Percentiles rank a stretch among this genome's conserved stretches.
These are phyloP conservation scores for Lasiodiplodia hormozganensis DNA, from an alignment of 2,329 filamentous ascomycete species.

Conservation along the genomic window DNA sequence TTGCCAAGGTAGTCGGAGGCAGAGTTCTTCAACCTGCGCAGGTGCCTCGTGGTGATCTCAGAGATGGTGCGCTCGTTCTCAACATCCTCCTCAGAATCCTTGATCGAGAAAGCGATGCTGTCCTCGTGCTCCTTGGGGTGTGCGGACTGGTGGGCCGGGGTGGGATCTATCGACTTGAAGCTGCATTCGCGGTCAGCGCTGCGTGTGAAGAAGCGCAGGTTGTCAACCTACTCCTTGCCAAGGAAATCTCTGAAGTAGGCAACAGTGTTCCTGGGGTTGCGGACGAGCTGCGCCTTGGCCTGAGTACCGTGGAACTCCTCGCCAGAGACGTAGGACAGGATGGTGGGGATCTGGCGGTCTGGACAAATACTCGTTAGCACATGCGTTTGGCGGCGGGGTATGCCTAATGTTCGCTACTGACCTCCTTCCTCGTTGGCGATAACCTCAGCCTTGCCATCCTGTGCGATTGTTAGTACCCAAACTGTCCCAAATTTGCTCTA, in stretches of 20 bases:
- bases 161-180: slow-evolving; percentile 96
- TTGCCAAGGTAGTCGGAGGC: slow-evolving; percentile 93
- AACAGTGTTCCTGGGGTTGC: slow-evolving; percentile 91
- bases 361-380: slow-evolving; percentile 30
- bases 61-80: slow-evolving; percentile 75
- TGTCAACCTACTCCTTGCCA: slow-evolving; percentile 78
- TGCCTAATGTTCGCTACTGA: slow-evolving; percentile 52
- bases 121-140: slow-evolving; percentile 80
- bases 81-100: slow-evolving; percentile 67
- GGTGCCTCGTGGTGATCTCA: slow-evolving; percentile 83
- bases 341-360: slow-evolving; percentile 97
- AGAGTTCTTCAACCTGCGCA: slow-evolving; percentile 80
- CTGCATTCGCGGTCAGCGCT: slow-evolving; percentile 46
- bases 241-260: slow-evolving; percentile 96
- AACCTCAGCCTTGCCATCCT: slow-evolving; percentile 94
- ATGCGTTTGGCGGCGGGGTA: slow-evolving; percentile 23
- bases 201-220: neutral
- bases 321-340: slow-evolving; percentile 92
- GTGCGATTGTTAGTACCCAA: slow-evolving; percentile 11
- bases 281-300: slow-evolving; percentile 90
- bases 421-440: slow-evolving; percentile 99
- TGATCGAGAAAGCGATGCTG: slow-evolving; percentile 80
- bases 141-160: slow-evolving; percentile 89
- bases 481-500: slow-evolving; percentile 33
- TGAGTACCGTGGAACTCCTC: slow-evolving; percentile 97